Base-by-base conservation (phyloP, 2,329 filamentous ascomycete species). In the Xylaria sp. region DNA sequence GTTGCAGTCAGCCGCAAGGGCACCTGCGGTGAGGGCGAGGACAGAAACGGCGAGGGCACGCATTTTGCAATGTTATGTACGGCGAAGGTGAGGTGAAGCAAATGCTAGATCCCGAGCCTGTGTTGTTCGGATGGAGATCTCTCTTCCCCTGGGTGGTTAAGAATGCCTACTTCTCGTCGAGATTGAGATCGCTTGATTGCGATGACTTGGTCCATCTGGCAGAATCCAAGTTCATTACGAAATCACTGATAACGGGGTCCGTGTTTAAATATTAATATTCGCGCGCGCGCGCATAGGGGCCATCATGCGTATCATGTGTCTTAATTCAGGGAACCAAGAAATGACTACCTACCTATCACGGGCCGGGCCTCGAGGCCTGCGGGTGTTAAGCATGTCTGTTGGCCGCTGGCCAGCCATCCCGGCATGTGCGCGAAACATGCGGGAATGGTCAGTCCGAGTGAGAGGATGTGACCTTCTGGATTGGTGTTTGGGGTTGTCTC, bases 1-100 rank as follows among this genome's bases (percentile, higher is more conserved):
- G 65, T 88, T 88, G 73, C 85, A 88, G 59, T 64, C 56, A 39
- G 61, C 59, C 1, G 58, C 66, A 2, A 54, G 40, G 6, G 60
- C 52, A 42, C 54, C 57, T 24, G 61, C 60, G n/a, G 52, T 63
- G 7, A 66, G 43, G 37, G 60, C 59, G 16, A 68, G 57, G 21
- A 55, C 44, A 16, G 63, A 51, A 16, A 67, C 24, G 21, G 45
- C 29, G 37, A 52, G 34, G 16, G 26, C 21, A 24, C 56, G 56
- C 62, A 64, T 64, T 20, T 9, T 59, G 57, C 34, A 16, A 48
- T 50, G 41, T n/a, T 17, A 48, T 50, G 41, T n/a, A 7, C 52
- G 16, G 40, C n/a, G 41, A 24, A n/a, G 17, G n/a, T n/a, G 48
- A 41, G 11, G 16, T 13, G 42, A 34, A 20, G n/a, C 21, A 7